These are phyloP conservation scores for Obelidium mucronatum DNA, from an alignment of 192 early-diverging fungal species.

Conservation along the genomic window DNA sequence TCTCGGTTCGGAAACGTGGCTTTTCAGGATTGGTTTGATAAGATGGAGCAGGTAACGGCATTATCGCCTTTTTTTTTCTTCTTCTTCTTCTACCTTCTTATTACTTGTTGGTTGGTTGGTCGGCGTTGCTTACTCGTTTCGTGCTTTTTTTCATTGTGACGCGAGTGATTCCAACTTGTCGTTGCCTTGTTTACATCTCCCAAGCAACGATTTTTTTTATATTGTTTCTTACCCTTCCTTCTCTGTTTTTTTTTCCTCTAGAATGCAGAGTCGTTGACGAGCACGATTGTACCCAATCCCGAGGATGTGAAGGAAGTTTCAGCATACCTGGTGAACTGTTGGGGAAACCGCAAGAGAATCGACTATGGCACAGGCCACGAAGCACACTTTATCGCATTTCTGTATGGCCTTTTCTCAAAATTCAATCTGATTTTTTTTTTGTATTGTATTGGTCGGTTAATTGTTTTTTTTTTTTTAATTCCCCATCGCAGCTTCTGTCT, in stretches of 20 bases:
- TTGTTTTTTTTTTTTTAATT: conserved; percentile 26
- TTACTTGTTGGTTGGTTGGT: too few relatives aligned
- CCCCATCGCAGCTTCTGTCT: conserved; percentile 71
- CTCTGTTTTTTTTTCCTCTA: background rate
- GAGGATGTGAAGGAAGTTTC: conserved; percentile 66
- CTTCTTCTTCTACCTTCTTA: too few relatives aligned
- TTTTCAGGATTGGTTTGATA: conserved; percentile 89
- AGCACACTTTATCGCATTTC: conserved; percentile 86
- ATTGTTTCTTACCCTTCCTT: background rate
- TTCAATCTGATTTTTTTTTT: background rate
- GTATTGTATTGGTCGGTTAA: conserved; percentile 17
- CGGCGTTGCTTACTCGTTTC: too few relatives aligned
- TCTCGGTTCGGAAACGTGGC: conserved; percentile 96
- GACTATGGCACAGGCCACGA: conserved; percentile 99
- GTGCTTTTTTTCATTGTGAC: too few relatives aligned
- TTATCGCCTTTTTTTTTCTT: too few relatives aligned
- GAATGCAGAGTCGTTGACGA: conserved; percentile 28
- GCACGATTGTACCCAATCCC: conserved; percentile 29
- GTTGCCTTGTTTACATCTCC: too few relatives aligned
- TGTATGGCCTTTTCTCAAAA: conserved; percentile 68
- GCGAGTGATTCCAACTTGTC: too few relatives aligned
- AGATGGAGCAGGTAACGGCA: conserved; percentile 69
- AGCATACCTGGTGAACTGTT: conserved; percentile 81
- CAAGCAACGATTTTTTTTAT: background rate
- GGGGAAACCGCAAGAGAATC: conserved; percentile 91